These are phyloP conservation scores for Tephrocybe sp. DNA, from an alignment of 768 basidiomycete genomes.

Conservation along the genomic window DNA sequence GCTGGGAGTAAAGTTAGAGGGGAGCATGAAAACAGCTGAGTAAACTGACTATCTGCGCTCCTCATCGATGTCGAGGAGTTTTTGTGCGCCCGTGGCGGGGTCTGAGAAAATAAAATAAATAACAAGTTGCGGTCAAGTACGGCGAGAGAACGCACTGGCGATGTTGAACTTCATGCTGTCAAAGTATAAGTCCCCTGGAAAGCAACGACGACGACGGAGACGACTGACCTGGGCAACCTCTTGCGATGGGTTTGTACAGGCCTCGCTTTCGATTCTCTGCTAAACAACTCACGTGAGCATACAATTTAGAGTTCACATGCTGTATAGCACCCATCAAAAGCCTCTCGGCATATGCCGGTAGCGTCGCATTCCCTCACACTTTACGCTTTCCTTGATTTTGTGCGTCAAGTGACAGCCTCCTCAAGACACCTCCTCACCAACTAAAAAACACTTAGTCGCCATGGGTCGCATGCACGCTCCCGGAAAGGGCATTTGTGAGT, in stretches of 20 bases:
- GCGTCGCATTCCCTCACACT: neutral
- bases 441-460: slow-evolving; percentile 39
- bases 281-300: slow-evolving; percentile 20
- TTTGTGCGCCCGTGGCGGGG: slow-evolving; percentile 97
- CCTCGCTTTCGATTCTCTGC: neutral
- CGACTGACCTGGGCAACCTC: slow-evolving; percentile 37
- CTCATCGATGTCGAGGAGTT: slow-evolving; percentile 92
- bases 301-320: slow-evolving; percentile 58
- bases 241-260: slow-evolving; percentile 32
- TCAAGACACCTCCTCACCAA: slow-evolving; percentile 33
- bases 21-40: too few species aligned
- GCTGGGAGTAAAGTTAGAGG: slow-evolving; percentile 37
- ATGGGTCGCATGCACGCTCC: slow-evolving; percentile 99
- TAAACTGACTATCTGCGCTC: slow-evolving; percentile 75
- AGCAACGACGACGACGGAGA: slow-evolving; percentile 1
- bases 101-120: slow-evolving; percentile 43
- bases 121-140: neutral
- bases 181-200: slow-evolving; percentile 2
- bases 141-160: slow-evolving; percentile 67
- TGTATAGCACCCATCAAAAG: slow-evolving; percentile 59
- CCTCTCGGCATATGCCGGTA: slow-evolving; percentile 35
- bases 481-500: slow-evolving; percentile 98
- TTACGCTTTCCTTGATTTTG: slow-evolving; percentile 12
- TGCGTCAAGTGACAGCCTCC: slow-evolving; percentile 24
- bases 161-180: slow-evolving; percentile 97